Base-by-base conservation (phyloP, 75 land plant genomes). In the Pinus albicaulis region DNA sequence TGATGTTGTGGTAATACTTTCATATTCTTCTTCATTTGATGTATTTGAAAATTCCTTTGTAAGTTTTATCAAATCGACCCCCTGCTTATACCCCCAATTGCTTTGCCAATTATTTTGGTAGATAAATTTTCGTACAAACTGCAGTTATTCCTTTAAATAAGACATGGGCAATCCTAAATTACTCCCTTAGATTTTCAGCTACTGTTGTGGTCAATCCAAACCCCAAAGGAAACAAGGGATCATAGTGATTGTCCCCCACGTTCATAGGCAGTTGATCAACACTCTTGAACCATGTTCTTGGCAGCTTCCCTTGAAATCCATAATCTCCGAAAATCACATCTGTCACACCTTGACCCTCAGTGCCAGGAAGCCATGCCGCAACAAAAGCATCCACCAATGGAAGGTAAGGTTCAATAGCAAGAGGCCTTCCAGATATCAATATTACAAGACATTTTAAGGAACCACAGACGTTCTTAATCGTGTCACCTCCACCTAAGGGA, bases 361-460 rank as follows among this genome's bases (percentile, higher is more conserved):
- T 79, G 8, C 93, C 93, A n/a, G 95, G 95, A 31, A 93, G 82
- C 95, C 95, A 91, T 31, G 95, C 96, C 14, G 96, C 96, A 31
- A 93, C 96, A 55, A 93, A 77, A 14, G 95, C 95, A 56, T 86
- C 87, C 22, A 93, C 88, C 4, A 17, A 1, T 3, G 58, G 11
- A 8, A 93, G 52, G 58, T 89, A 82, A 14, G 94, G 94, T 75
- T 87, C 81, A 11, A 93, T 84, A 36, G 88, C 92, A 65, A 93
- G 55, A 19, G 96, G 96, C 48, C 96, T 81, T 10, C 96, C 96
- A 8, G 96, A 89, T 14, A 93, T 72, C 31, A 93, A 16, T n/a
- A 93, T 77, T 28, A 93, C 96, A 20, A 92, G 82, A 75, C 96
- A 93, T 24, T 93, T 87, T 55, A 88, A 74, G 12, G 56, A 56